A percentile compares a stretch with the other conserved stretches of the same genome.
Evolutionary conservation across 1,139 yeast species (phyloP).

Genomic region (Suhomyces bokatorum): DNA sequence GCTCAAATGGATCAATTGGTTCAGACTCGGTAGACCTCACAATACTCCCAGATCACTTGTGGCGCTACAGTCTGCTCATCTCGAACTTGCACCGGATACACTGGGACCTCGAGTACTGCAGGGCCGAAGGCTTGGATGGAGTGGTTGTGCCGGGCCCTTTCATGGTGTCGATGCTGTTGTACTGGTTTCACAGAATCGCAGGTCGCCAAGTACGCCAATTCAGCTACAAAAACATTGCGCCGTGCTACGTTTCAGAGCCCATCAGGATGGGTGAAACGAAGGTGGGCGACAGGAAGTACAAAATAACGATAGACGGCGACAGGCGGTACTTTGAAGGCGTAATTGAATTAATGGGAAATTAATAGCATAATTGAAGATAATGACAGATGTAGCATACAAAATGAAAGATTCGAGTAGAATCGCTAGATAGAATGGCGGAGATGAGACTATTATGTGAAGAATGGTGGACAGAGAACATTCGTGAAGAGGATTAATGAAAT

Average conservation of each 20-base stretch:
- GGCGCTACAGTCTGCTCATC: slow-evolving; percentile 72
- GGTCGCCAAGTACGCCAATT: slow-evolving; percentile 26
- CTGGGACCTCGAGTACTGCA: slow-evolving; percentile 58
- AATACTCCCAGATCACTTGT: slow-evolving; percentile 23
- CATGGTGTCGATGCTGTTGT: slow-evolving; percentile 57
- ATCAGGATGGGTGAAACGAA: neutral
- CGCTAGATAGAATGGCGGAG: no score
- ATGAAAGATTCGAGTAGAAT: no score
- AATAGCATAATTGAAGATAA: no score
- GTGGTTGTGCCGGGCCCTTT: slow-evolving; percentile 83
- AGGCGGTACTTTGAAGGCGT: slow-evolving; percentile 2
- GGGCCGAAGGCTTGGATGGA: slow-evolving; percentile 59
- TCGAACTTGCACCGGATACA: slow-evolving; percentile 85
- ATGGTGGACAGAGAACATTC: no score
- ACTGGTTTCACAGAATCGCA: slow-evolving; percentile 41
- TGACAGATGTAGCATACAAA: no score
- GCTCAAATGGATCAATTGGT: no score
- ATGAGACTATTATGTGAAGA: no score
- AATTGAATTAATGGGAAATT: neutral
- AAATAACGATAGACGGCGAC: neutral
- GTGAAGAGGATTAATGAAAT: no score
- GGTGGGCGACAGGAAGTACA: neutral
- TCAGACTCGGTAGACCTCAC: neutral
- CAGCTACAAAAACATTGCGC: slow-evolving; percentile 51
- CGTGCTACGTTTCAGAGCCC: slow-evolving; percentile 37